These are phyloP conservation scores for Spinellus fusiger DNA, from an alignment of 192 early-diverging fungal species.

Conservation along the genomic window DNA sequence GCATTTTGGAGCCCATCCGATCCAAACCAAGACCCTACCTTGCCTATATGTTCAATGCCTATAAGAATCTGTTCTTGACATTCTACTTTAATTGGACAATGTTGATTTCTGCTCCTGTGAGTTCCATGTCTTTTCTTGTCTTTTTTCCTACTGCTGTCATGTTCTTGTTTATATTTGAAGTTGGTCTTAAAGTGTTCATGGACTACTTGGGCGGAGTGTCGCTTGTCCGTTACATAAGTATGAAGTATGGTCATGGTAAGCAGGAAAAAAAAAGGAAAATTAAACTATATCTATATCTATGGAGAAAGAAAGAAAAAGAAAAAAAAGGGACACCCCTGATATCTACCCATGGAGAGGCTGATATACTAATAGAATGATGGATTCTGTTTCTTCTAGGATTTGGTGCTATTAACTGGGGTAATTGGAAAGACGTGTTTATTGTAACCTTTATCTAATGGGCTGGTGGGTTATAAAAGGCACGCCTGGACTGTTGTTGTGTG, in stretches of 20 bases:
- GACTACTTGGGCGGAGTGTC: conserved; percentile 18
- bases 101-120: conserved; percentile 24
- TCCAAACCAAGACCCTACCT: conserved; percentile 6
- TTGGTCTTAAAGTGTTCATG: conserved; percentile 28
- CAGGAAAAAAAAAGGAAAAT: background rate
- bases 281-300: background rate
- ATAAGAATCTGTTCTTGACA: conserved; percentile 26
- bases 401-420: too few relatives aligned
- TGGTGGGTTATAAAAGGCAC: too few relatives aligned
- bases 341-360: too few relatives aligned
- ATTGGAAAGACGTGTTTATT: too few relatives aligned
- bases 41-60: background rate
- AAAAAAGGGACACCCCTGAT: too few relatives aligned
- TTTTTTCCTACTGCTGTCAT: conserved; percentile 24
- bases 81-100: conserved; percentile 34
- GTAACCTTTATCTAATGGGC: too few relatives aligned
- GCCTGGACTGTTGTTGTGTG: conserved; percentile 12
- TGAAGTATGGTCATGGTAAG: conserved; percentile 28
- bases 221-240: conserved; percentile 7
- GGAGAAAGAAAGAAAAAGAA: too few relatives aligned
- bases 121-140: conserved; percentile 21
- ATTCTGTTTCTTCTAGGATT: too few relatives aligned
- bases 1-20: background rate
- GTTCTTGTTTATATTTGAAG: conserved; percentile 20
- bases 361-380: too few relatives aligned